These are phyloP conservation scores for Fusarium goolgardi DNA, from an alignment of 2,329 filamentous ascomycete genomes.

Conservation along the genomic window DNA sequence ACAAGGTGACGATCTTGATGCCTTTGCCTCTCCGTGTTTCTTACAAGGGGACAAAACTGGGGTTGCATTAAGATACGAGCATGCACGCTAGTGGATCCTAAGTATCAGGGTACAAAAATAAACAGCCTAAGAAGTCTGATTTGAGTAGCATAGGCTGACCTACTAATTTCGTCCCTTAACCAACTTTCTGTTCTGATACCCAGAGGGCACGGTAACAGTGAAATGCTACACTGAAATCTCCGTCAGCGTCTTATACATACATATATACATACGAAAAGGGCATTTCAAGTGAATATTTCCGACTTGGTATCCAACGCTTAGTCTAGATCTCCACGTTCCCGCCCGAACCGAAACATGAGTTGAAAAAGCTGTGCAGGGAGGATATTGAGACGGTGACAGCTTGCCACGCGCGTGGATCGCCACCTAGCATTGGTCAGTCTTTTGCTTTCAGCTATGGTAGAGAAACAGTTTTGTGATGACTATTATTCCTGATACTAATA, in stretches of 20 bases:
- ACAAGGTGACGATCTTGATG: constrained; percentile 6
- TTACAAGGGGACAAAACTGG: constrained; percentile 14
- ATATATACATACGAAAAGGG: background rate
- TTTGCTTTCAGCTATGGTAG: background rate
- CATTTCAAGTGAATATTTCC: constrained; percentile 1
- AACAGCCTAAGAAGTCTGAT: too few relatives aligned
- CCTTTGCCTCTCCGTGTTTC: background rate
- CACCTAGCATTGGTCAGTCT: constrained; percentile 19
- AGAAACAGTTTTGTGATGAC: constrained; percentile 1
- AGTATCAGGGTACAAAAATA: too few relatives aligned
- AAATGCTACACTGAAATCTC: constrained; percentile 1
- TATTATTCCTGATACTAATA: constrained; percentile 18
- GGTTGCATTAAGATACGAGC: constrained; percentile 24
- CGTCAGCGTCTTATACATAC: too few relatives aligned
- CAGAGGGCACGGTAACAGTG: background rate
- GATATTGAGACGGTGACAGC: constrained; percentile 28
- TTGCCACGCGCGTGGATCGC: constrained; percentile 16
- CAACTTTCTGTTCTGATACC: too few relatives aligned
- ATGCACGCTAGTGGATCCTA: background rate
- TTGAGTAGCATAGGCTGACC: too few relatives aligned
- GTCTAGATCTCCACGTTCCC: background rate
- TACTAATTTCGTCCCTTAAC: too few relatives aligned
- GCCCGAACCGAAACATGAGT: background rate
- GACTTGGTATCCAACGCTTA: constrained; percentile 5
- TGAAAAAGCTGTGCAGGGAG: constrained; percentile 4